A percentile compares a stretch with the other conserved stretches of the same genome.
Conservation (phyloP, 2,329 filamentous ascomycete genomes). For the Pyrenochaeta sp. region DNA sequence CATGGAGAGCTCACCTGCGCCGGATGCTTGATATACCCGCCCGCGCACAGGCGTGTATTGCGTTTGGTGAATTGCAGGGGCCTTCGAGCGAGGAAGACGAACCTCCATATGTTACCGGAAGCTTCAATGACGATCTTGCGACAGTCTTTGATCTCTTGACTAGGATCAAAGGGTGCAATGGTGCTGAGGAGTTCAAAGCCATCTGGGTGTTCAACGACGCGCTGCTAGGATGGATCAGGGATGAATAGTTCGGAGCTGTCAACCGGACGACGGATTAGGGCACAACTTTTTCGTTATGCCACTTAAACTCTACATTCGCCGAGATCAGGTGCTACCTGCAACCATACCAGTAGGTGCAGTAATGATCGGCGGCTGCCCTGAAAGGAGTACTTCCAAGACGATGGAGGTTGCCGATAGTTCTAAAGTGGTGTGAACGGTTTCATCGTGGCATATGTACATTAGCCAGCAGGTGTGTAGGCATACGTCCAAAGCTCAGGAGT, state of each 20-base stretch:
- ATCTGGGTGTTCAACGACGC: conserved; percentile 13
- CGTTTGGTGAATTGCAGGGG: conserved; percentile 14
- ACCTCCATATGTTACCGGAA: not conserved
- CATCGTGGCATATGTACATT: no score
- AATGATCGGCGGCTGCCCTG: no score
- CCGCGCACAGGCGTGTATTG: conserved; percentile 13
- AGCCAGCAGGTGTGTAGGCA: no score
- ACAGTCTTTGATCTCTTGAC: conserved; percentile 23
- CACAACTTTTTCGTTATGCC: no score
- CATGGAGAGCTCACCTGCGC: conserved; percentile 16
- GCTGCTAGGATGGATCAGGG: conserved; percentile 16
- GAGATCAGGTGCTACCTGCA: no score
- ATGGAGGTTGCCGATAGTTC: no score
- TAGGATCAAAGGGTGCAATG: conserved; percentile 14
- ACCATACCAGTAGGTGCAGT: no score
- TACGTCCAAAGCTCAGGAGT: no score
- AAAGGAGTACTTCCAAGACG: no score
- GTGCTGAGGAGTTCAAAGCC: conserved; percentile 13
- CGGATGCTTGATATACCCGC: conserved; percentile 1
- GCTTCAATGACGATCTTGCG: conserved; percentile 15
- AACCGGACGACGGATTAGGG: no score
- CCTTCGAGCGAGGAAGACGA: not conserved
- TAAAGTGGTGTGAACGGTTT: no score
- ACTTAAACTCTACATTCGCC: no score
- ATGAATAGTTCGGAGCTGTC: not conserved